Percentiles rank a stretch among this genome's conserved stretches.
Conservation (phyloP, 2,329 filamentous ascomycete species). For the Capronia americana region DNA sequence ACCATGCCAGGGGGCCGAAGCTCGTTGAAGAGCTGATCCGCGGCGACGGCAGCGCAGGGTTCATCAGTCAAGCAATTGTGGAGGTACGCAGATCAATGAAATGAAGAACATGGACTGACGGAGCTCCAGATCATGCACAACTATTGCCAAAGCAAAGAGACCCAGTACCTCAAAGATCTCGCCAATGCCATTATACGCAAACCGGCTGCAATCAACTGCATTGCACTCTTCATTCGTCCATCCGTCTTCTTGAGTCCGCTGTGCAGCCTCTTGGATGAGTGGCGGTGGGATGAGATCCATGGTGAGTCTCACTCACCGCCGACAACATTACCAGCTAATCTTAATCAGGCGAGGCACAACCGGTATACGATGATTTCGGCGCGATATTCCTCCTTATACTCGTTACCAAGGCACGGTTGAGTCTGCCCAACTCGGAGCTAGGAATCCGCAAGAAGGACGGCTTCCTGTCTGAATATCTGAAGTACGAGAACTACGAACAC, state of each 20-base stretch:
- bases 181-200: slow-evolving; percentile 64
- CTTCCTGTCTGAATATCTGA: slow-evolving; percentile 63
- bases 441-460: slow-evolving; percentile 58
- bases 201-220: slow-evolving; percentile 63
- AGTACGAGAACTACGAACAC: slow-evolving; percentile 53
- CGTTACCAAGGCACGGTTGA: slow-evolving; percentile 64
- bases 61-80: slow-evolving; percentile 77
- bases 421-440: slow-evolving; percentile 59
- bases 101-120: background rate
- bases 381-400: slow-evolving; percentile 65
- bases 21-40: slow-evolving; percentile 83
- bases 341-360: slow-evolving; percentile 62
- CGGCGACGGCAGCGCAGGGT: slow-evolving; percentile 89
- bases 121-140: slow-evolving; percentile 56
- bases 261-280: slow-evolving; percentile 65
- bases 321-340: slow-evolving; percentile 34
- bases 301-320: slow-evolving; percentile 44
- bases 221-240: slow-evolving; percentile 66
- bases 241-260: slow-evolving; percentile 63
- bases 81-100: slow-evolving; percentile 59
- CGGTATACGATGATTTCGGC: slow-evolving; percentile 70
- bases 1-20: slow-evolving; percentile 73
- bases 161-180: slow-evolving; percentile 66
- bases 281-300: slow-evolving; percentile 70
- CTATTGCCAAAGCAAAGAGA: slow-evolving; percentile 66